Evolutionary conservation across 2,329 filamentous ascomycete species (phyloP), one percentile per base, ranked within the genome.

Genomic region (Alternaria ventricosa): DNA sequence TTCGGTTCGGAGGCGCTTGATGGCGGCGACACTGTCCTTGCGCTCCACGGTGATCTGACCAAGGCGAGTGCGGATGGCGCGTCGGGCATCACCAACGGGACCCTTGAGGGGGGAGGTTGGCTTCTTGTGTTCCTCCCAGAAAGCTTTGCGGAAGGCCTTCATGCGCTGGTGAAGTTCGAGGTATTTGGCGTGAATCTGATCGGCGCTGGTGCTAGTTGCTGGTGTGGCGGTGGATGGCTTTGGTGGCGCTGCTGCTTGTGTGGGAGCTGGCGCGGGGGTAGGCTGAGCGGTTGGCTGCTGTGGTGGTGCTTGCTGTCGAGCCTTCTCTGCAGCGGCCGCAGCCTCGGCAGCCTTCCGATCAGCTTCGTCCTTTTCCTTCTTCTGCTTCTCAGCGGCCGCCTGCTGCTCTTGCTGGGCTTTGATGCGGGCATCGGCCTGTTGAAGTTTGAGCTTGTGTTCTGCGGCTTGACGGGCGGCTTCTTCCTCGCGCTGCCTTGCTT

Each of bases 91-190:
- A 27, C 78, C 77, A 10, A 79, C 69, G 13, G 66, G 54, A 8
- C 33, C 64, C 49, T 79, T 79, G 3, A 78, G 63, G 1, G 74
- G 75, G 33, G 72, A 66, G 6, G 65, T 64, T 12, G 61, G 65
- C 41, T 69, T 60, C 58, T 74, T 76, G 56, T 70, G 64, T 25
- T 73, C 45, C 15, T 76, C 67, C 59, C 63, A 65, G 57, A 79
- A 77, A 8, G 73, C 53, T 6, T 72, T 73, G 13, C 79, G 72
- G 51, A 80, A 78, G n/a, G 69, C 58, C 64, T 81, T 81, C 72
- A 81, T 77, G 6, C 71, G 71, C 36, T 75, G 63, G 58, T 81
- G 79, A 1, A 81, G 67, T 54, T 72, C 71, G 5, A 81, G 69
- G 23, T 80, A 81, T 45, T 77, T 74, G 18, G 60, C 60, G 61